phyloP scores from a whole-genome alignment of 345 rosid species.

The Brassica carinata region DNA sequence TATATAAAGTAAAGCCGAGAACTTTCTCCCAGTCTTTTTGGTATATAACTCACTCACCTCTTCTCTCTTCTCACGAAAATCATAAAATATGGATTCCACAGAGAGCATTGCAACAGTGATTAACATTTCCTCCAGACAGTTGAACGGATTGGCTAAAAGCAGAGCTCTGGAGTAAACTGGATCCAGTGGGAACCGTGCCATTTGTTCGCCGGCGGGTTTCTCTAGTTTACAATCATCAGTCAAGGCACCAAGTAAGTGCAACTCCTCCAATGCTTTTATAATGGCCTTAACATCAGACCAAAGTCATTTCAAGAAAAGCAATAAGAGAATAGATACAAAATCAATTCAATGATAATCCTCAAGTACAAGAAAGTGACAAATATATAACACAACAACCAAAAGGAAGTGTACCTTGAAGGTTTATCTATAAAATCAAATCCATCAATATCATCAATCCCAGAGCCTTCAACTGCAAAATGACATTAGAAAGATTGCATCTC shows the following conservation, averaged over 20 bases:
- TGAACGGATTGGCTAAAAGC: slow-evolving; percentile 72
- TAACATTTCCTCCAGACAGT: slow-evolving; percentile 93
- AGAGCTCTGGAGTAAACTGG: slow-evolving; percentile 91
- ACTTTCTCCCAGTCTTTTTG: too few relatives aligned
- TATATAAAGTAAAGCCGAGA: too few relatives aligned
- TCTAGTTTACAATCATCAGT: slow-evolving; percentile 83
- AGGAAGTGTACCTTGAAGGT: slow-evolving; percentile 72
- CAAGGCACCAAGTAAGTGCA: slow-evolving; percentile 82
- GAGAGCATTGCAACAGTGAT: slow-evolving; percentile 93
- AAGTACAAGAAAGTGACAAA: too few relatives aligned
- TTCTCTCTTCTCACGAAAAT: slow-evolving; percentile 75
- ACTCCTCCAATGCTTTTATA: slow-evolving; percentile 75
- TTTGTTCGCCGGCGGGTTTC: slow-evolving; percentile 79
- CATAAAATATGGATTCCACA: slow-evolving; percentile 82
- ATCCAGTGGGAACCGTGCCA: slow-evolving; percentile 92
- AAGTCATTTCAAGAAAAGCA: too few relatives aligned
- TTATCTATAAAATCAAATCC: slow-evolving; percentile 95
- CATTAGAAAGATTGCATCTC: slow-evolving; percentile 89
- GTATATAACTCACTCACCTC: slow-evolving; percentile 70
- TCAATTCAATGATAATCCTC: too few relatives aligned
- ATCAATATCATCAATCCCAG: slow-evolving; percentile 80
- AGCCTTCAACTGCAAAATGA: slow-evolving; percentile 89
- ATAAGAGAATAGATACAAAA: not conserved
- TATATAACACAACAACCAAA: too few relatives aligned
- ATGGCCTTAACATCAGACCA: slow-evolving; percentile 71